Base-by-base conservation (phyloP, 192 early-diverging fungal species). In the Haplosporangium gracile region DNA sequence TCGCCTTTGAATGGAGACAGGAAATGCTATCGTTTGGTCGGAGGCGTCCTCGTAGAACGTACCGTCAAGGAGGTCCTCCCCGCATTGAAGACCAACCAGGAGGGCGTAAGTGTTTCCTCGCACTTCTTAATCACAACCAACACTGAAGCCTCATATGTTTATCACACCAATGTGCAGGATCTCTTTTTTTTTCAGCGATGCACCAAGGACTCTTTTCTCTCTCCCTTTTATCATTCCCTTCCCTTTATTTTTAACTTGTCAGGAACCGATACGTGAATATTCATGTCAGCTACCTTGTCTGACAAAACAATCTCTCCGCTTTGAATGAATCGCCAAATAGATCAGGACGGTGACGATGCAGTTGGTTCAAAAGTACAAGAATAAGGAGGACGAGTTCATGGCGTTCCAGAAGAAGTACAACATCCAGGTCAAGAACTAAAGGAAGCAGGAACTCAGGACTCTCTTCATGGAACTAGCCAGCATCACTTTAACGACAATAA, bases 41-140 rank as follows among this genome's bases (percentile, higher is more conserved):
- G 96, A 74, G 98, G 98, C 60, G 96, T 99, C 15, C 88, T 99
- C 40, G 95, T 98, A 32, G 96, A 99, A 82, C 94, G 97, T 36
- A 97, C 97, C 5, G 95, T 98, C 68, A 92, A 93, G 82, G 97
- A 99, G 77, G 97, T 98, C 11, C 85, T 98, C 42, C 98, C 98
- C 32, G 95, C 95, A 10, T 89, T 99, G 16, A 92, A 95, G 83
- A 93, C 92, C 70, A 98, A 98, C 91, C 92, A 93, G 80, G 95
- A 96, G 34, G 96, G 96, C 26, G 96, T 96, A 88, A 85, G 90
- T 89, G 18, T 40, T 15, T 36, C 39, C 42, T 22, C 9, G 18
- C 40, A 20, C 4, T 11, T 51, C 63, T 49, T 49, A 34, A n/a
- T 24, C 55, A 57, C 22, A 24, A 7, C n/a, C 55, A n/a, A 24